Evolutionary conservation across 345 rosid species (phyloP), one percentile per base, ranked within the genome.

Genomic region (Eucalyptus regnans): DNA sequence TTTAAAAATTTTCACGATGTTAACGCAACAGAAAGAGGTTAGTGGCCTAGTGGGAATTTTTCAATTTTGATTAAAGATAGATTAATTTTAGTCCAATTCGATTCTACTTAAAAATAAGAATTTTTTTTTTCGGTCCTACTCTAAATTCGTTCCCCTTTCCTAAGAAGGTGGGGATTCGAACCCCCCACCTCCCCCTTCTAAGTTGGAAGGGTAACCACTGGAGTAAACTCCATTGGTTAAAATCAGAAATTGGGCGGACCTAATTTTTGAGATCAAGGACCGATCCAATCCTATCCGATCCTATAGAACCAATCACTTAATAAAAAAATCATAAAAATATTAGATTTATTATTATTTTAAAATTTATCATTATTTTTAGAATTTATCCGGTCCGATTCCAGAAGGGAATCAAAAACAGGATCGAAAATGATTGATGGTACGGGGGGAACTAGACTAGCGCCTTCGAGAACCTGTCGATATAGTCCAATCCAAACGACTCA

Each of bases 361-460:
- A 2, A 18, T 52, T 52, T 52, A 7, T 52, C 9, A 0, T 52
- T 18, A 52, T 18, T 52, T 52, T 52, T 7, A 0, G 4, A 52
- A 2, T 18, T 18, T 52, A 2, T 3, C 3, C 0, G 0, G 4
- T 52, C 0, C 1, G 0, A 52, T 1, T 0, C 2, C 10, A 0
- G 7, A 2, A 6, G 2, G 44, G 0, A 52, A 52, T 52, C 1
- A 0, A 2, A 18, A 52, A 18, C 2, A 52, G 0, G 4, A 52
- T 52, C 0, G 9, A 52, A 52, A 52, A 52, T 20, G 58, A 52
- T 1, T 0, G 10, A 52, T 1, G 9, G 5, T 0, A 52, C 25
- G 1, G 1, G 1, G 1, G 25, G 10, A 52, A 18, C 10, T 18
- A 9, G 10, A 52, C 25, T 52, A 52, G 25, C 0, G 4, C 58